Evolutionary conservation across 768 basidiomycete species (phyloP), one percentile per base, ranked within the genome.

Genomic region (Mycena galericulata): DNA sequence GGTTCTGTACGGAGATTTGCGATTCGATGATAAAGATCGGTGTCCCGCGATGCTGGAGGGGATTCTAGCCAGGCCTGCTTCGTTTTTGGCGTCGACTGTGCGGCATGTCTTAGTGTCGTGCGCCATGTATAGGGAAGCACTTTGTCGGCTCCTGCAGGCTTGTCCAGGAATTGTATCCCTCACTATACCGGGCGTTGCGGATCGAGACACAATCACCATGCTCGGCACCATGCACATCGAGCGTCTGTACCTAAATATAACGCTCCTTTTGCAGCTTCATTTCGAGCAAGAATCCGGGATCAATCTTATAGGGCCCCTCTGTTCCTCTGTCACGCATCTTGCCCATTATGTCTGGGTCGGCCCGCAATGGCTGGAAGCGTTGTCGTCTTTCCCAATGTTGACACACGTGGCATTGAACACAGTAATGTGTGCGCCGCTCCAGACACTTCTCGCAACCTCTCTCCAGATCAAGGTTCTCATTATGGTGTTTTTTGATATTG

Each of bases 151-250:
- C 34, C 3, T 56, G n/a, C 12, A 29, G 10, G 26, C 24, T 3
- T 64, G 62, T n/a, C 26, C 53, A 3, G 62, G 53, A 15, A 65
- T 65, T n/a, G 17, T 22, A 17, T 18, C 54, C 57, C 7, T 26
- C 54, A 0, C 15, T 65, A 41, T 22, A 9, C 11, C 22, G 29
- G 24, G 18, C n/a, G 26, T 38, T 22, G 26, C n/a, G 10, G 45
- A 26, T 34, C 20, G 54, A 18, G 11, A 8, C 26, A 32, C 57
- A 24, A 54, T 47, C 45, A 43, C 53, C 1, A 34, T 15, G 3
- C 54, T 56, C 17, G 54, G 45, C 14, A 38, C 8, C 15, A 38
- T 65, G 45, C 54, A n/a, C 36, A 10, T 57, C 38, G 45, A 57
- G 24, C 63, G 63, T 18, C 18, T 65, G 4, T 49, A 26, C 32